phyloP scores from a whole-genome alignment of 2,329 filamentous ascomycete genomes.

The Nemania serpens region DNA sequence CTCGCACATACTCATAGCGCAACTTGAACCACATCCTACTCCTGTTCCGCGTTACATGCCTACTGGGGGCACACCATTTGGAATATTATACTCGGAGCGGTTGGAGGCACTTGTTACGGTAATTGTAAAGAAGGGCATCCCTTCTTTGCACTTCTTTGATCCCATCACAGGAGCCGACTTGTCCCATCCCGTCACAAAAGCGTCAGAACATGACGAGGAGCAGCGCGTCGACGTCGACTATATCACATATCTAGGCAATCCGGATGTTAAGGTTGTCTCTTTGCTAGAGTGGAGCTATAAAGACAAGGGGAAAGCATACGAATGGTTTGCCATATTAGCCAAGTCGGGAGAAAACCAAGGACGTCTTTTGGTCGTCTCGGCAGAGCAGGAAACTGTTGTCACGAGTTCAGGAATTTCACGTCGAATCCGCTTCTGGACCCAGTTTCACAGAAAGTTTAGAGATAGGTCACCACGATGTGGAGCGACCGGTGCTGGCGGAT shows the following conservation, averaged over 20 bases:
- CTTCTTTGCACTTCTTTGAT: constrained; percentile 62
- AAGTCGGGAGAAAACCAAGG: constrained; percentile 47
- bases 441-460: constrained; percentile 49
- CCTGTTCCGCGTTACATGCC: constrained; percentile 41
- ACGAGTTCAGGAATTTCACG: constrained; percentile 35
- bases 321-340: constrained; percentile 66
- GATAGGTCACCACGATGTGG: constrained; percentile 60
- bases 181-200: constrained; percentile 46
- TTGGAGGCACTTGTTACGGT: constrained; percentile 61
- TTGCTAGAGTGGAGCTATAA: constrained; percentile 67
- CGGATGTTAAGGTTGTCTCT: constrained; percentile 62
- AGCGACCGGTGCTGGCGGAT: constrained; percentile 56
- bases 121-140: constrained; percentile 47
- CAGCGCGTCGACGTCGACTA: constrained; percentile 48
- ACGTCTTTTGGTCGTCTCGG: constrained; percentile 60
- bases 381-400: constrained; percentile 40
- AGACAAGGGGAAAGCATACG: constrained; percentile 61
- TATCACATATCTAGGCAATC: constrained; percentile 60
- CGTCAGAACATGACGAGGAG: constrained; percentile 40
- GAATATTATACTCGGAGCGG: constrained; percentile 59
- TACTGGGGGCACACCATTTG: constrained; percentile 50
- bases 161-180: constrained; percentile 58
- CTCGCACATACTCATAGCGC: constrained; percentile 56
- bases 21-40: constrained; percentile 48
- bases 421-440: constrained; percentile 58